Percentiles rank a stretch among this genome's conserved stretches.
These are phyloP conservation scores for Phialophora verrucosa DNA, from an alignment of 2,329 filamentous ascomycete species.

Conservation along the genomic window DNA sequence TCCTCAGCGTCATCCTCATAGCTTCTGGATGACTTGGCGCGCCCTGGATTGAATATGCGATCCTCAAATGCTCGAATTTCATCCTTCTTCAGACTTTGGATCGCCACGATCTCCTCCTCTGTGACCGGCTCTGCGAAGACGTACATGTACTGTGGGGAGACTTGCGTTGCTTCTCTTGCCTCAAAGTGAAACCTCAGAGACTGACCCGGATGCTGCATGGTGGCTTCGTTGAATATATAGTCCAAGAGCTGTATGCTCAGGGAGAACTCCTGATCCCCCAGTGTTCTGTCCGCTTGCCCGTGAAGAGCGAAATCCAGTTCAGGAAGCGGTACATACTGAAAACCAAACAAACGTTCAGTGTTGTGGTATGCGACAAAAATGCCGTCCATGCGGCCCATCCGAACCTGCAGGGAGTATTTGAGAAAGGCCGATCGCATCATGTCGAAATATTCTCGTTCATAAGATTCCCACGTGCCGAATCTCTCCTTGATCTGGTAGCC, in stretches of 20 bases:
- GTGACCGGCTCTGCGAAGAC: constrained; percentile 87
- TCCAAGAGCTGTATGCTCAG: constrained; percentile 80
- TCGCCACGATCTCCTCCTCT: constrained; percentile 70
- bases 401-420: constrained; percentile 95
- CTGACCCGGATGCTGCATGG: constrained; percentile 72
- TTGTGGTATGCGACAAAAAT: constrained; percentile 98
- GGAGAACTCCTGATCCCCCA: constrained; percentile 87
- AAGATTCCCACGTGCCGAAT: constrained; percentile 84
- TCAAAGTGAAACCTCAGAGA: constrained; percentile 84
- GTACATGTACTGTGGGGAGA: constrained; percentile 71
- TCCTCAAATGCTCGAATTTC: constrained; percentile 72
- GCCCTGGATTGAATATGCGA: constrained; percentile 47
- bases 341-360: constrained; percentile 91
- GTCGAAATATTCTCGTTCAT: constrained; percentile 93
- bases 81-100: constrained; percentile 72
- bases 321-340: constrained; percentile 84
- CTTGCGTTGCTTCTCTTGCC: constrained; percentile 61
- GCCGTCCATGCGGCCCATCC: constrained; percentile 97
- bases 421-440: constrained; percentile 94
- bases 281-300: constrained; percentile 66
- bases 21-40: constrained; percentile 37
- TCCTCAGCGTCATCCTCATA: constrained; percentile 28
- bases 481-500: constrained; percentile 84
- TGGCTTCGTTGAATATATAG: constrained; percentile 76
- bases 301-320: constrained; percentile 95